Conservation (phyloP, 2,329 filamentous ascomycete genomes). For the Trichothecium sympodiale region DNA sequence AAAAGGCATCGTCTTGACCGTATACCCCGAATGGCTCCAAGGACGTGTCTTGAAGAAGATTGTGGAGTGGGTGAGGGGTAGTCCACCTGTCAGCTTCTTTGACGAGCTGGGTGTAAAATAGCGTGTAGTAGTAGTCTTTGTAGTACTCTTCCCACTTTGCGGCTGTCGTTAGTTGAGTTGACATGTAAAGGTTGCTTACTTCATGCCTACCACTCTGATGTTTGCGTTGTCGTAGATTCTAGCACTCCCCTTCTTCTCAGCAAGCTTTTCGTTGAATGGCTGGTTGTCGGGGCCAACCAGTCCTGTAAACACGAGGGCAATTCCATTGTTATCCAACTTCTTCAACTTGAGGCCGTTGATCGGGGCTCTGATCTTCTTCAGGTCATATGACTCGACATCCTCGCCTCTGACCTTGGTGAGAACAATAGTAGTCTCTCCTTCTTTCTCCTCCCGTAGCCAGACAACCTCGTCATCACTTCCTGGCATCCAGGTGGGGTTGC, state of each 20-base stretch:
- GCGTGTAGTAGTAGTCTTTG: conserved; percentile 17
- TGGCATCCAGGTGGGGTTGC: conserved; percentile 25
- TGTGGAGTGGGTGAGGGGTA: conserved; percentile 17
- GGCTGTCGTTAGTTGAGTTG: neutral
- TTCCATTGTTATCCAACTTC: conserved; percentile 17
- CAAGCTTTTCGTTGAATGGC: conserved; percentile 19
- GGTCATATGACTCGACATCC: conserved; percentile 12
- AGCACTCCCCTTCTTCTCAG: conserved; percentile 14
- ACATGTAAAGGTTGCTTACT: neutral
- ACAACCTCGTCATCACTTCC: conserved; percentile 16
- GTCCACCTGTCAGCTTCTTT: conserved; percentile 16
- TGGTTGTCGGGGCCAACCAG: conserved; percentile 17
- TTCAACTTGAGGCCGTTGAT: conserved; percentile 22
- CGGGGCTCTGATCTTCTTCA: conserved; percentile 19
- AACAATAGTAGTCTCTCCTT: conserved; percentile 20
- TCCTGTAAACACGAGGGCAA: conserved; percentile 24
- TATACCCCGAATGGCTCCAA: conserved; percentile 20
- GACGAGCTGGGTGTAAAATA: conserved; percentile 27
- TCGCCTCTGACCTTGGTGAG: conserved; percentile 13
- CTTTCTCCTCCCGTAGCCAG: conserved; percentile 17
- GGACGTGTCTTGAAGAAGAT: conserved; percentile 17
- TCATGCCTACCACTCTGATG: conserved; percentile 19
- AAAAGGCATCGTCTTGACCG: conserved; percentile 9
- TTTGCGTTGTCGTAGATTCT: conserved; percentile 22
- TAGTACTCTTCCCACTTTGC: conserved; percentile 20